Base-by-base conservation (phyloP, 352 stramenopile species). In the Phytophthora podocarpi region DNA sequence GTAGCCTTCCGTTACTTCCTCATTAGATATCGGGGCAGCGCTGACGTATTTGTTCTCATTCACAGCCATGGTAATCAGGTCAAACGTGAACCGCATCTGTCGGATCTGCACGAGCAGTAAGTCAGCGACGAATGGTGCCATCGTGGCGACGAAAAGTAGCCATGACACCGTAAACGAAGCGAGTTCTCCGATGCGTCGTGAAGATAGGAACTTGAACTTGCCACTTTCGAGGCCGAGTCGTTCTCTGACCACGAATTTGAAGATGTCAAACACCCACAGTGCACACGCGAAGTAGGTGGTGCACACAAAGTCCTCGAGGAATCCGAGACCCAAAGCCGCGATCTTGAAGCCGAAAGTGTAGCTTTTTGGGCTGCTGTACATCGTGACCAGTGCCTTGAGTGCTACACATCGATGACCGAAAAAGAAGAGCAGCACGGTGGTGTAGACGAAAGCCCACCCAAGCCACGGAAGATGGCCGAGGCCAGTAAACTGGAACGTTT, bases 21-120 rank as follows among this genome's bases (percentile, higher is more conserved):
- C 36, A 9, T 32, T 30, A 28, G 54, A 65, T 21, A 67, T 71
- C 5, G 62, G 60, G n/a, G 54, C 67, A 30, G 65, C 73, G 24
- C 71, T 76, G 11, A 69, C 37, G 28, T n/a, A n/a, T n/a, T n/a
- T 78, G 76, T 47, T 69, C n/a, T 32, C 53, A 18, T 72, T 71
- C 50, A 45, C 45, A 41, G 35, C 27, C 34, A 67, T 27, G 5
- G n/a, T n/a, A n/a, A n/a, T n/a, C n/a, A 70, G 72, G n/a, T 80
- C 72, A n/a, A 75, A 64, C 48, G 70, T 82, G 53, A 82, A 74
- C 26, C 76, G 72, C 46, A 72, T 67, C 28, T 75, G 47, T 3
- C 69, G 70, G 9, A 64, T 63, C 2, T 58, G 58, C 18, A 85
- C 34, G 10, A 81, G 53, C 54, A 80, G 35, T 43, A 67, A 54